Conservation (phyloP, 345 rosid species). For the Sisymbrium irio region DNA sequence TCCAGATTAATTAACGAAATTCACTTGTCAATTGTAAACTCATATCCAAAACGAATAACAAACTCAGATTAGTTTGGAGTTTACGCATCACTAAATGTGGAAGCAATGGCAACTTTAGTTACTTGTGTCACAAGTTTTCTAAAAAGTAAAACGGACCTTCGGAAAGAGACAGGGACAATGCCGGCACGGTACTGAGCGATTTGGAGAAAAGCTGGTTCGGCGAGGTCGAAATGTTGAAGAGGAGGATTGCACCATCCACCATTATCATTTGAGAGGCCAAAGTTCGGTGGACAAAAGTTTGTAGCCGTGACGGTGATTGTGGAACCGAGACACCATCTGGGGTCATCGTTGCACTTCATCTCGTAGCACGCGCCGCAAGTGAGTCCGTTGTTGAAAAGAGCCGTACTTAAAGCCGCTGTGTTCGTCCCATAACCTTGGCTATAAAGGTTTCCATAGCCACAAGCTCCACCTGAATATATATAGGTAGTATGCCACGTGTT, state of each 20-base stretch:
- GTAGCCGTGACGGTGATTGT: constrained; percentile 74
- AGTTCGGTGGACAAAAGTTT: constrained; percentile 89
- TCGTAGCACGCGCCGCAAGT: constrained; percentile 80
- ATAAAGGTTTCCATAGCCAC: constrained; percentile 71
- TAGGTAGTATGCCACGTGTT: background rate
- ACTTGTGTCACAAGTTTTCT: background rate
- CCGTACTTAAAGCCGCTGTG: constrained; percentile 80
- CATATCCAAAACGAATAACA: background rate
- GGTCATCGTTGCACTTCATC: constrained; percentile 62
- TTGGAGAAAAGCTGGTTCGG: constrained; percentile 90
- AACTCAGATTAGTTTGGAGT: background rate
- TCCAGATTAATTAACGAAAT: too few species aligned
- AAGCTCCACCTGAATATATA: constrained; percentile 63
- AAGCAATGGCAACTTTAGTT: background rate
- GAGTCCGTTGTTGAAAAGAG: constrained; percentile 73
- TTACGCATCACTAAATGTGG: background rate
- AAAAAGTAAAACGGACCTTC: constrained; percentile 49
- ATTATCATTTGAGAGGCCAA: constrained; percentile 61
- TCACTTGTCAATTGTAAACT: too few species aligned
- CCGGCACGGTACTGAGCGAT: constrained; percentile 95
- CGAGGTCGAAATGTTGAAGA: constrained; percentile 90
- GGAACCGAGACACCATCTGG: constrained; percentile 68
- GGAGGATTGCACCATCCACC: constrained; percentile 99
- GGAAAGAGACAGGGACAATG: constrained; percentile 83
- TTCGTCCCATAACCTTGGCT: constrained; percentile 78